Percentiles rank a stretch among this genome's conserved stretches.
Conservation (phyloP, 495 filamentous ascomycete species). For the Umbilicaria muhlenbergii region DNA sequence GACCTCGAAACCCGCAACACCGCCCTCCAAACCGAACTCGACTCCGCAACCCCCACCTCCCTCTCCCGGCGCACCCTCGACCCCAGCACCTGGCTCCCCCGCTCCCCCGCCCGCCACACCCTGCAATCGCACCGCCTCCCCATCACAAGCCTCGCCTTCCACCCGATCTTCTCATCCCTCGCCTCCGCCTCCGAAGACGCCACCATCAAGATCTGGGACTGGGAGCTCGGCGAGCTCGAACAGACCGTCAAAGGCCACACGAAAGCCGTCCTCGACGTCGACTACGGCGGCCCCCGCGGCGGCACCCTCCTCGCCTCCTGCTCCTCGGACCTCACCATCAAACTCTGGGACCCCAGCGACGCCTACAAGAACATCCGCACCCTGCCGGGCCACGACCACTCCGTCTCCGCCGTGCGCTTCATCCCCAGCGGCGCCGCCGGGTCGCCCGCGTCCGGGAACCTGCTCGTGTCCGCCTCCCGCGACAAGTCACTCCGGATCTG, state of each 20-base stretch:
- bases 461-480: conserved; percentile 64
- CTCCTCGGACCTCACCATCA: conserved; percentile 83
- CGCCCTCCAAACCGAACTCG: conserved; percentile 65
- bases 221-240: conserved; percentile 89
- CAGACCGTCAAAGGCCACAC: conserved; percentile 88
- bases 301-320: conserved; percentile 81
- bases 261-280: conserved; percentile 74
- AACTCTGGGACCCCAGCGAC: conserved; percentile 87
- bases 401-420: conserved; percentile 74
- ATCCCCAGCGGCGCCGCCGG: conserved; percentile 56
- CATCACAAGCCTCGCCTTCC: conserved; percentile 84
- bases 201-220: conserved; percentile 96
- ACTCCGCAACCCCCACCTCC: conserved; percentile 72
- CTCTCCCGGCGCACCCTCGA: conserved; percentile 67
- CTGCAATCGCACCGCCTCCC: conserved; percentile 72
- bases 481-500: conserved; percentile 79
- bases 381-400: conserved; percentile 84
- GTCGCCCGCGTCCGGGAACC: conserved; percentile 37
- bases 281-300: conserved; percentile 79
- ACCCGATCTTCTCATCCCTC: conserved; percentile 81
- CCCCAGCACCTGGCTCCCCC: conserved; percentile 73
- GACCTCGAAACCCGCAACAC: conserved; percentile 65
- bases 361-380: conserved; percentile 95
- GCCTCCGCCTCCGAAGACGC: conserved; percentile 89
- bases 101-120: conserved; percentile 62